Percentiles rank a stretch among this genome's conserved stretches.
These are phyloP conservation scores for Alternaria novae-zelandiae DNA, from an alignment of 2,329 filamentous ascomycete genomes.

Conservation along the genomic window DNA sequence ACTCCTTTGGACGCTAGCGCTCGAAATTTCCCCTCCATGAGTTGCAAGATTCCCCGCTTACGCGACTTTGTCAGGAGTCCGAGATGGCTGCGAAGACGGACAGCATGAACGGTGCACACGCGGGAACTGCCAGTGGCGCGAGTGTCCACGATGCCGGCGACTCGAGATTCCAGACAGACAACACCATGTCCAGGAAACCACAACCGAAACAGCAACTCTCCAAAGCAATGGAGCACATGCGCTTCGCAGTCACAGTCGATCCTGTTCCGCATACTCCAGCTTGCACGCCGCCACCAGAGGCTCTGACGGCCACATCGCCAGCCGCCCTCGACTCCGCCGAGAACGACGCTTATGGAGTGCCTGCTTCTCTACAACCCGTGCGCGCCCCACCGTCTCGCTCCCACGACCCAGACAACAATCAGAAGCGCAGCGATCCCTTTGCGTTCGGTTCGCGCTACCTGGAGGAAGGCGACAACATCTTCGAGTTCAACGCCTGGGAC, in stretches of 20 bases:
- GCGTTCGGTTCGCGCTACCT: conserved; percentile 92
- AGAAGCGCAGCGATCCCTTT: conserved; percentile 91
- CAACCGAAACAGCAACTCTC: conserved; percentile 55
- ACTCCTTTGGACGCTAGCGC: conserved; percentile 5
- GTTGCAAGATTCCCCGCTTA: conserved; percentile 7
- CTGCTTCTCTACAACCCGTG: conserved; percentile 53
- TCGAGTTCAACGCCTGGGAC: conserved; percentile 98
- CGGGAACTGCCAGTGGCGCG: conserved; percentile 9
- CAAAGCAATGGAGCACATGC: conserved; percentile 61
- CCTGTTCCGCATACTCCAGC: conserved; percentile 31
- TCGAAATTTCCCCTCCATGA: conserved; percentile 22
- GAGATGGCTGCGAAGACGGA: conserved; percentile 28
- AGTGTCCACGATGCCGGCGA: conserved; percentile 12
- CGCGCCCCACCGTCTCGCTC: conserved; percentile 64
- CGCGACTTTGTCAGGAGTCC: conserved; percentile 1
- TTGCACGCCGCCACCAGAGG: conserved; percentile 15
- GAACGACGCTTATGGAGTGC: conserved; percentile 59
- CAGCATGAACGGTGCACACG: background rate
- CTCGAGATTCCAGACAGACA: conserved; percentile 40
- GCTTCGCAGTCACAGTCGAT: conserved; percentile 55
- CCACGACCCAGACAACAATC: conserved; percentile 74
- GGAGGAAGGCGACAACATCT: conserved; percentile 84
- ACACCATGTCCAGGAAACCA: conserved; percentile 38
- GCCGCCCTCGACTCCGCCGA: conserved; percentile 19
- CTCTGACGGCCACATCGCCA: background rate